Evolutionary conservation across 257 asterid species (phyloP).

Genomic region (Solanum medicagineum): DNA sequence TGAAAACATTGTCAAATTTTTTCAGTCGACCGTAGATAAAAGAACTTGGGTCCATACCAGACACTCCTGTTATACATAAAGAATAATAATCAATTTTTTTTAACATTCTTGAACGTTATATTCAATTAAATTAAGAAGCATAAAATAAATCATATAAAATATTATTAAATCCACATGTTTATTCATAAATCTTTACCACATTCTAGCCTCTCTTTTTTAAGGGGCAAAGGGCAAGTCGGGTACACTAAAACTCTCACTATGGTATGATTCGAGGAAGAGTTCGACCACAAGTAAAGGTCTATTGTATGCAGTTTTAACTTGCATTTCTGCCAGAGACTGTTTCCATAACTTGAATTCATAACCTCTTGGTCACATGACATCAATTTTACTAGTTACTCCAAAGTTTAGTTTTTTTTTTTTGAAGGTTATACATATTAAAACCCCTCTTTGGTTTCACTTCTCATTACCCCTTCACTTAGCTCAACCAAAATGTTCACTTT

Average conservation of each 20-base stretch:
- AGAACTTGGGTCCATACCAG: neutral
- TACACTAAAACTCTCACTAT: no score
- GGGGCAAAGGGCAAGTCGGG: accelerated
- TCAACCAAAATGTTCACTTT: neutral
- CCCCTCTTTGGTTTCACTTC: neutral
- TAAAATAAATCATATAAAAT: neutral
- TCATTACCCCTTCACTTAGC: neutral
- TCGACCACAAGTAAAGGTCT: no score
- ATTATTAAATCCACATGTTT: neutral
- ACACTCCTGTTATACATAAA: neutral
- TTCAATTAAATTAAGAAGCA: neutral
- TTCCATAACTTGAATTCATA: no score
- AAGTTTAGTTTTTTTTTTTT: no score
- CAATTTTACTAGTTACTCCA: no score
- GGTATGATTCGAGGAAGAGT: no score
- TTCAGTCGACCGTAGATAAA: neutral
- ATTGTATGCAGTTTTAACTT: no score
- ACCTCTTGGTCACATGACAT: no score
- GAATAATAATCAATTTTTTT: neutral
- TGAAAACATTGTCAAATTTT: neutral
- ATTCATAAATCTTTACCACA: neutral
- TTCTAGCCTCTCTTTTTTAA: neutral
- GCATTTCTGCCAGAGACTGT: no score
- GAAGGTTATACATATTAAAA: neutral
- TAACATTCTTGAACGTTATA: neutral